Percentiles rank a stretch among this genome's conserved stretches.
Evolutionary conservation across 1,139 yeast species (phyloP).

Genomic region (Yamadazyma jaroonii): DNA sequence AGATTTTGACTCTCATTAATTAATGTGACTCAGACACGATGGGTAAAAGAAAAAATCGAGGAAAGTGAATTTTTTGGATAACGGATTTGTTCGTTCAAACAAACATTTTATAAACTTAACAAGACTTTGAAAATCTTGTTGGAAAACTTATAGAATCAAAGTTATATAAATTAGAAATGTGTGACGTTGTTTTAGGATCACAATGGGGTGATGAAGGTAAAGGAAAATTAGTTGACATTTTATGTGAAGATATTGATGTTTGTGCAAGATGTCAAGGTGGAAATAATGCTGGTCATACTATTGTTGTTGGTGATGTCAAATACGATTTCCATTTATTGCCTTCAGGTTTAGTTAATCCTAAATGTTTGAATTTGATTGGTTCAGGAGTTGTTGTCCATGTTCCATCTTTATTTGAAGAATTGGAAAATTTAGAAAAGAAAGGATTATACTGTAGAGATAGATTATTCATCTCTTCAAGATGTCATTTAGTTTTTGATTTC

Average conservation of each 20-base stretch:
- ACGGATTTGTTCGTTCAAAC: conserved; percentile 4
- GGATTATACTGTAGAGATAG: conserved; percentile 79
- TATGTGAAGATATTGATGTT: conserved; percentile 91
- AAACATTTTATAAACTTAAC: background rate
- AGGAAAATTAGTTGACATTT: conserved; percentile 91
- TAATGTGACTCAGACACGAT: conserved; percentile 6
- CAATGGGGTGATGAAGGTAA: conserved; percentile 99
- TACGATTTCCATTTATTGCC: conserved; percentile 99
- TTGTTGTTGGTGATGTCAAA: conserved; percentile 82
- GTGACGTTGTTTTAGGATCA: conserved; percentile 92
- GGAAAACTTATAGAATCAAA: background rate
- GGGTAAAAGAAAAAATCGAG: background rate
- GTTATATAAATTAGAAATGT: conserved; percentile 38
- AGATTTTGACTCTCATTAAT: conserved; percentile 4
- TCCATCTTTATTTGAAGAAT: conserved; percentile 88
- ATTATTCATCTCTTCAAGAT: conserved; percentile 85
- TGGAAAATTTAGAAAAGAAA: conserved; percentile 74
- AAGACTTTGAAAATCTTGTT: background rate
- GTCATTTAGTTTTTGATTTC: conserved; percentile 95
- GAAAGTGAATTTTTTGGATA: conserved; percentile 3
- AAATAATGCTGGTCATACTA: conserved; percentile 98
- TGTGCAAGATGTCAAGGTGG: conserved; percentile 99
- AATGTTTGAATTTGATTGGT: conserved; percentile 86
- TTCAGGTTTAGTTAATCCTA: conserved; percentile 91
- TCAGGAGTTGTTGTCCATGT: conserved; percentile 96